Evolutionary conservation across 1,284 basidiomycete species (phyloP).

Genomic region (Ustilago shanxiensis): DNA sequence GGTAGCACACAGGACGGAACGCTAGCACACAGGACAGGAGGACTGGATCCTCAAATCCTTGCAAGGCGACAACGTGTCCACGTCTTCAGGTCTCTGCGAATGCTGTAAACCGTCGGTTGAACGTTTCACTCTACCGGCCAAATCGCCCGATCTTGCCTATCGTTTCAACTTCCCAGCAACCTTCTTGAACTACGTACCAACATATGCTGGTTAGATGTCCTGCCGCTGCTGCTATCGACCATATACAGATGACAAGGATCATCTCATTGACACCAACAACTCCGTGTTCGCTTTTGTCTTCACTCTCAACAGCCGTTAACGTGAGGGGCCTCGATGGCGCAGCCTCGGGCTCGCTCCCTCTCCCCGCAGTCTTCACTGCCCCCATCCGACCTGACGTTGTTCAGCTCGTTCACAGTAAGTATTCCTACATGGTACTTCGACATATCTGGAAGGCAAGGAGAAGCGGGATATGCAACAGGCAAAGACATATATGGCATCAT

Average conservation of each 20-base stretch:
- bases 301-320: constrained; percentile 62
- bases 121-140: too few relatives aligned
- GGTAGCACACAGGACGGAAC: not conserved
- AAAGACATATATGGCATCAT: not conserved
- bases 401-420: constrained; percentile 96
- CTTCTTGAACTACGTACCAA: not conserved
- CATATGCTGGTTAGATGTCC: not conserved
- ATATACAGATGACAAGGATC: not conserved
- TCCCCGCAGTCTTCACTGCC: constrained; percentile 96
- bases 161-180: not conserved
- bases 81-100: too few relatives aligned
- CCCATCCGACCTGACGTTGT: constrained; percentile 99
- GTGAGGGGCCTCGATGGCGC: constrained; percentile 73
- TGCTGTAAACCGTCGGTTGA: too few relatives aligned
- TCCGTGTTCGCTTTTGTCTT: constrained; percentile 9
- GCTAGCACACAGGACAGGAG: not conserved
- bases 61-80: not conserved
- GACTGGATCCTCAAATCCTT: not conserved
- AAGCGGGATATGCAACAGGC: not conserved
- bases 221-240: constrained; percentile 12
- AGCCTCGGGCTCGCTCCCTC: constrained; percentile 86
- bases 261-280: constrained; percentile 19
- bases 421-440: constrained; percentile 3
- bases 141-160: not conserved
- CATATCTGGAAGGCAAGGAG: not conserved